Base-by-base conservation (phyloP, 2,329 filamentous ascomycete genomes). In the Fusarium multiceps region DNA sequence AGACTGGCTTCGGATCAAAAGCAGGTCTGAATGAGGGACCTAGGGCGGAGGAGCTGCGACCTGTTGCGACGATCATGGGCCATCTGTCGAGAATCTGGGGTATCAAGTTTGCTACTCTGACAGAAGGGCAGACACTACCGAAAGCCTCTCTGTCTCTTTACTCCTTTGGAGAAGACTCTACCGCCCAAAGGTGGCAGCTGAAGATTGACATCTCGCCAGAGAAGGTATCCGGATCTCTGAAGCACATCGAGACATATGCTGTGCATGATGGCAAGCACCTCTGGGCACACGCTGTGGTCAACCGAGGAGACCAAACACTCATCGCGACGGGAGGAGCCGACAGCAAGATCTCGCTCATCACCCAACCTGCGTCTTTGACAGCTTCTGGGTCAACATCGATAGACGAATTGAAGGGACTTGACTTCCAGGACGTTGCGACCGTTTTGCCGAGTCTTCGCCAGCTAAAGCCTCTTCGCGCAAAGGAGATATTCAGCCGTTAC, bases 11-110 rank as follows among this genome's bases (percentile, higher is more conserved):
- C 72, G 87, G 86, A 13, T 67, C 71, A 45, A 71, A 69, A 14
- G 56, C 69, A 23, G 61, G 48, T 0, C 61, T 70, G 18, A 81
- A 81, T 20, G 66, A 63, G 20, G 28, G 42, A 9, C 46, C 60
- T 7, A 54, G 60, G 16, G 68, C 66, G 3, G 63, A 70, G 40
- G 54, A 71, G 2, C 60, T 71, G 18, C 42, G 79, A 48, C 86
- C 85, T 32, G 74, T 97, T 16, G 92, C 92, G 0, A 88, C 90
- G 46, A 90, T 87, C 3, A 97, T 96, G 91, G 95, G 92, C 1
- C 96, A 99, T 79, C 81, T 87, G 5, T 97, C 95, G 10, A 88
- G 96, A 61, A 97, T 99, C 70, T 99, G 96, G 96, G 87, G 89
- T 47, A 89, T 97, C 11, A 86, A 87, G 57, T 96, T 98, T 70